Conservation (phyloP, 2,329 filamentous ascomycete species). For the Truncatella angustata region DNA sequence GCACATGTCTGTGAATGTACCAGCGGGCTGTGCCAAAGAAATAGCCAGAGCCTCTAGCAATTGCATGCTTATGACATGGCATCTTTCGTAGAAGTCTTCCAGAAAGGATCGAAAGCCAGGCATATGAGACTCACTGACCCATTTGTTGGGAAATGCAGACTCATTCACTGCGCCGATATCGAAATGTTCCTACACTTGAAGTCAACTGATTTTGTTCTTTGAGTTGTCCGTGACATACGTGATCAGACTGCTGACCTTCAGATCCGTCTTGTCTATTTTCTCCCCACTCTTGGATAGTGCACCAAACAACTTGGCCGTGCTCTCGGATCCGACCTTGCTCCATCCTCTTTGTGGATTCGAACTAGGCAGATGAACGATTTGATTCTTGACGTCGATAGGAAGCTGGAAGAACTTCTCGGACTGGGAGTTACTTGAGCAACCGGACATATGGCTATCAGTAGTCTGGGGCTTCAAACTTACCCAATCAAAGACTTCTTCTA, state of each 20-base stretch:
- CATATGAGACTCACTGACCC: not conserved
- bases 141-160: not conserved
- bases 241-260: not conserved
- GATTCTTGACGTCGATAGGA: not conserved
- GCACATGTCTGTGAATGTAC: not conserved
- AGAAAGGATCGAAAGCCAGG: not conserved
- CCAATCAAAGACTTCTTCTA: not conserved
- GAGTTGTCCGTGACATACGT: not conserved
- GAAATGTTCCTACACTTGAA: constrained; percentile 2
- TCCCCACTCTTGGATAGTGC: no score
- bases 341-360: constrained; percentile 1
- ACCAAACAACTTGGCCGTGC: not conserved
- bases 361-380: not conserved
- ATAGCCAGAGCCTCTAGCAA: not conserved
- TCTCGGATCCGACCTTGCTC: not conserved
- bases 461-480: not conserved
- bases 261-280: not conserved
- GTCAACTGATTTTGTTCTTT: not conserved
- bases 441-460: no score
- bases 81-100: not conserved
- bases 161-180: not conserved
- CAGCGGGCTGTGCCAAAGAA: not conserved
- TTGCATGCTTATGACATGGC: not conserved
- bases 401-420: not conserved
- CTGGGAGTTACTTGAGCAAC: not conserved